phyloP scores from a whole-genome alignment of 768 basidiomycete species.

The Mycena epipterygia region DNA sequence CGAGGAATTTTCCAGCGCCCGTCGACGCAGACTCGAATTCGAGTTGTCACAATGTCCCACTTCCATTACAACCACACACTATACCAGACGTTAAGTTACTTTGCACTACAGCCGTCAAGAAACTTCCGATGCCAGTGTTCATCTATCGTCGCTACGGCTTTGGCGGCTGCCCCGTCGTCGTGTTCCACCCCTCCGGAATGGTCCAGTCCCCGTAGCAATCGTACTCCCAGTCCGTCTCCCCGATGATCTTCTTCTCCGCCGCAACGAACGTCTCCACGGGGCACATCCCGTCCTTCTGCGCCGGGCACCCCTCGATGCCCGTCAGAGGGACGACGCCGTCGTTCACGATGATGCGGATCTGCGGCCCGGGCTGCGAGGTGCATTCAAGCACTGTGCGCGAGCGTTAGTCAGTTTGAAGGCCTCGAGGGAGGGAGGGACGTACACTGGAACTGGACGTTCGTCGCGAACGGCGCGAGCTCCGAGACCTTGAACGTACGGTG shows the following conservation, averaged over 20 bases:
- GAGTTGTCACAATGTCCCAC: too few species aligned
- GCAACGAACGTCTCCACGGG: conserved; percentile 78
- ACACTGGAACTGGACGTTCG: conserved; percentile 93
- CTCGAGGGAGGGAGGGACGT: conserved; percentile 39
- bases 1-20: too few species aligned
- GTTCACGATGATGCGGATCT: conserved; percentile 90
- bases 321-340: conserved; percentile 89
- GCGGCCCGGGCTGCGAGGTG: conserved; percentile 58
- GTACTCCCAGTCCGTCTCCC: conserved; percentile 77
- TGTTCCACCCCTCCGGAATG: conserved; percentile 83
- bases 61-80: background rate
- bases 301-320: conserved; percentile 79
- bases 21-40: too few species aligned
- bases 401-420: conserved; percentile 33
- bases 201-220: conserved; percentile 85
- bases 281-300: conserved; percentile 84
- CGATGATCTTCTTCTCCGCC: conserved; percentile 76
- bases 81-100: background rate
- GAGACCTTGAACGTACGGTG: conserved; percentile 79
- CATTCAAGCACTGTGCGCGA: conserved; percentile 73
- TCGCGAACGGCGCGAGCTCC: conserved; percentile 88
- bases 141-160: background rate
- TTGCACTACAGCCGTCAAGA: background rate
- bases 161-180: conserved; percentile 78
- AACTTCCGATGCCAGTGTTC: background rate